Base-by-base conservation (phyloP, 139 green algal species). In the Chlamydomonas sp. region DNA sequence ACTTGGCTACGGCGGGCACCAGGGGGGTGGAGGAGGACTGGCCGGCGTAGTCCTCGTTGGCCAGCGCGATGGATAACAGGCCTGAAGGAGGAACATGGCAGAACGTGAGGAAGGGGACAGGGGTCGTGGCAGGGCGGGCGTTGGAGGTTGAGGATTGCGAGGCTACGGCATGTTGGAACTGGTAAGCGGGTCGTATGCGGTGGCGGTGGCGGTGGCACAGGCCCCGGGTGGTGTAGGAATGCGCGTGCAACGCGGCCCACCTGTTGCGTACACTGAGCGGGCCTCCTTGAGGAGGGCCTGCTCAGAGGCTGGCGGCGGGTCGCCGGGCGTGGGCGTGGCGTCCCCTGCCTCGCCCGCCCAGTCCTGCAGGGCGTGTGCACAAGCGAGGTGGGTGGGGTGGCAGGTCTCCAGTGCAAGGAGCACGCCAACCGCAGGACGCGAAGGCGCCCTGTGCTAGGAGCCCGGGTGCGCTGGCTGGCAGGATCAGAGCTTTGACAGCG, bases 31-130 rank as follows among this genome's bases (percentile, higher is more conserved):
- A 86, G 60, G 94, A 90, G 62, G 90, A 86, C 69, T 92, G 86
- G 59, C 91, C 90, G 15, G 89, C 84, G 78, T 91, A 91, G 66
- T 93, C 86, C 69, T 93, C 87, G 31, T 92, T 89, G 49, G 77
- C 82, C 6, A 96, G 80, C 2, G 89, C 80, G 4, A 93, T 88
- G n/a, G 81, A 79, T 5, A 96, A 64, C 59, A 93, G 74, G 8
- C 86, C 93, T 90, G 73, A 78, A 57, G 72, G 81, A n/a, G n/a
- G n/a, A n/a, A n/a, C n/a, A n/a, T n/a, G n/a, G n/a, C n/a, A n/a
- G 60, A 78, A 57, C 16, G 77, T 16, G 60, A 14, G 60, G 59
- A 2, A 17, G 3, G 75, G 49, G 75, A 58, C 57, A 3, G 73
- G 73, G 75, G 57, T 3, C 9, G 75, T 57, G 75, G 7, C 57